These are phyloP conservation scores for Aspergillus conjunctus DNA, from an alignment of 495 filamentous ascomycete species.

Conservation along the genomic window DNA sequence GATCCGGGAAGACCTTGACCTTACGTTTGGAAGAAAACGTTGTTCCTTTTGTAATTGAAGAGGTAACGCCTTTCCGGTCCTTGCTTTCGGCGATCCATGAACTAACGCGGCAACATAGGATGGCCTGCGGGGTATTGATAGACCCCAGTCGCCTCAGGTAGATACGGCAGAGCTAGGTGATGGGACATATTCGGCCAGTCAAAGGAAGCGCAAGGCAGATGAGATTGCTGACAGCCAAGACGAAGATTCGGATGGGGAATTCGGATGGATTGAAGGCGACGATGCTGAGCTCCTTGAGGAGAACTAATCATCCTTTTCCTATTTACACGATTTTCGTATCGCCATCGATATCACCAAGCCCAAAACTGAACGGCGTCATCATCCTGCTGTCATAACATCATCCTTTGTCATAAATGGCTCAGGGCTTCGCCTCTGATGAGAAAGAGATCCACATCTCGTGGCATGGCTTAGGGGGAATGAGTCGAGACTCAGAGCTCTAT, in stretches of 20 bases:
- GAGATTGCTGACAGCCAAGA: slow-evolving; percentile 55
- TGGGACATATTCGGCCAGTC: slow-evolving; percentile 8
- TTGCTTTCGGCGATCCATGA: background rate
- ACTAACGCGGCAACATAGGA: slow-evolving; percentile 25
- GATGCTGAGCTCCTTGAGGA: slow-evolving; percentile 22
- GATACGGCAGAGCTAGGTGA: background rate
- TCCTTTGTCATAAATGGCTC: background rate
- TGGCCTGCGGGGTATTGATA: slow-evolving; percentile 28
- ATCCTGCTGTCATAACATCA: background rate
- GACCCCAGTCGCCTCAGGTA: slow-evolving; percentile 6
- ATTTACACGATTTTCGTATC: too few species aligned
- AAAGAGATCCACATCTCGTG: too few species aligned
- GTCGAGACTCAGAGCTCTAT: slow-evolving; percentile 3
- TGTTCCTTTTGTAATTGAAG: slow-evolving; percentile 43
- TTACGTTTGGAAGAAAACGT: slow-evolving; percentile 40
- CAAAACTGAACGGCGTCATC: background rate
- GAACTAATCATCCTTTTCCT: background rate
- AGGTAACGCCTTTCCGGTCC: slow-evolving; percentile 30
- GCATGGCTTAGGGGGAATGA: background rate
- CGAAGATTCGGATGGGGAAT: slow-evolving; percentile 49
- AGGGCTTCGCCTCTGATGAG: background rate
- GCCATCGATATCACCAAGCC: too few species aligned
- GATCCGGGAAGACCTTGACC: slow-evolving; percentile 36
- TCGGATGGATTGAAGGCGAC: slow-evolving; percentile 32
- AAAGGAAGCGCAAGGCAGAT: slow-evolving; percentile 52